A percentile compares a stretch with the other conserved stretches of the same genome.
Conservation (phyloP, 2,329 filamentous ascomycete species). For the Thermoascus crustaceus region DNA sequence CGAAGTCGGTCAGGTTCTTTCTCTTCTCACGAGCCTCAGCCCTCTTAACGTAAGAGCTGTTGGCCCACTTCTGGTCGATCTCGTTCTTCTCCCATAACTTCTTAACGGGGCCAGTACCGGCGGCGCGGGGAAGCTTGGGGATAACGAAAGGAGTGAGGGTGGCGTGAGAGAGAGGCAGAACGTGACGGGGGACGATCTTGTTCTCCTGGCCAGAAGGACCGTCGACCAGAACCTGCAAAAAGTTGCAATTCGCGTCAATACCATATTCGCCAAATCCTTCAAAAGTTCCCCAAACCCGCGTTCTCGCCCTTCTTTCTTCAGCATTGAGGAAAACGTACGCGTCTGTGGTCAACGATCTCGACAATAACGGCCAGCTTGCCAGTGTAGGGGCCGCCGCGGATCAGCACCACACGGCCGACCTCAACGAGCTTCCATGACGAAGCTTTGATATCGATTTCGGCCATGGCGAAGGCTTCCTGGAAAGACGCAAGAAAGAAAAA, state of each 20-base stretch:
- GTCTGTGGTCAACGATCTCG: constrained; percentile 99
- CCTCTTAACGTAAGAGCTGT: constrained; percentile 92
- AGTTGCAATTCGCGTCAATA: constrained; percentile 14
- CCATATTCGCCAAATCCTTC: constrained; percentile 10
- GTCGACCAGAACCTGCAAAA: constrained; percentile 87
- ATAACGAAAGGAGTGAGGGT: constrained; percentile 88
- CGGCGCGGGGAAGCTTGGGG: constrained; percentile 73
- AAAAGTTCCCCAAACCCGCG: constrained; percentile 8
- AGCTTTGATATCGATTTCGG: constrained; percentile 72
- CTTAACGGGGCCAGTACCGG: constrained; percentile 74
- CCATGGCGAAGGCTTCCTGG: constrained; percentile 63
- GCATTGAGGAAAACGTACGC: constrained; percentile 60
- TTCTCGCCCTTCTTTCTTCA: constrained; percentile 1
- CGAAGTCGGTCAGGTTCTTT: constrained; percentile 91
- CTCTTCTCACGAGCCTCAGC: constrained; percentile 76
- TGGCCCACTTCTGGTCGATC: constrained; percentile 88
- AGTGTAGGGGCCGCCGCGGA: constrained; percentile 71
- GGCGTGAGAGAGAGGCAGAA: constrained; percentile 69
- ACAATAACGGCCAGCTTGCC: constrained; percentile 90
- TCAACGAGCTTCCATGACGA: constrained; percentile 93
- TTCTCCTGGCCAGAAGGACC: constrained; percentile 77
- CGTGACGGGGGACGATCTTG: constrained; percentile 77
- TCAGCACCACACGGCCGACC: constrained; percentile 93
- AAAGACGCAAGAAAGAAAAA: constrained; percentile 13
- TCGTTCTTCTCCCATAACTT: constrained; percentile 84